A percentile compares a stretch with the other conserved stretches of the same genome.
phyloP scores from a whole-genome alignment of 208 protist genomes.

The Wallacemonas rigidus region DNA sequence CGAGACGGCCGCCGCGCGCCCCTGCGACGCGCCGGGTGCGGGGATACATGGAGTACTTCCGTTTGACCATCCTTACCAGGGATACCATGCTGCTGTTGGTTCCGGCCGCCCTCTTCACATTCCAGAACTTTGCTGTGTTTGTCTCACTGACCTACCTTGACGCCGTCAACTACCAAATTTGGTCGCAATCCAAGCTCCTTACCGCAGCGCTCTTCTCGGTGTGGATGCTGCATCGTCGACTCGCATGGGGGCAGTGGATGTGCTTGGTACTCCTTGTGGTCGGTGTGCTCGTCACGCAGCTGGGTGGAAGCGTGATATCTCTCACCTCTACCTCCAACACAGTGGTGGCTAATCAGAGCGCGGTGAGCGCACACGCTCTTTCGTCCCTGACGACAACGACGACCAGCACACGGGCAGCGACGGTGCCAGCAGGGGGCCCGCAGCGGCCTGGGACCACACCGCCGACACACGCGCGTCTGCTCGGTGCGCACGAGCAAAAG shows the following conservation, averaged over 20 bases:
- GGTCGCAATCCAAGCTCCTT: constrained; percentile 80
- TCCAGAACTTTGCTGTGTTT: constrained; percentile 81
- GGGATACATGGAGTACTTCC: constrained; percentile 35
- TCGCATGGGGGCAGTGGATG: constrained; percentile 66
- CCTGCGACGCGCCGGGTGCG: not conserved
- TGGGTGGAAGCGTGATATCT: not conserved
- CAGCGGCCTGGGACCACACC: too few species aligned
- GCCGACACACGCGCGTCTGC: not conserved
- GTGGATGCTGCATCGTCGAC: constrained; percentile 53
- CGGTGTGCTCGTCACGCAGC: constrained; percentile 66
- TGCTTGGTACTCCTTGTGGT: constrained; percentile 54
- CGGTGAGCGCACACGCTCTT: too few species aligned
- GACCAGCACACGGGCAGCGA: not conserved
- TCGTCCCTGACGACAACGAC: not conserved
- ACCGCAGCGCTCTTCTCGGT: constrained; percentile 76
- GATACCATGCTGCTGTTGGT: constrained; percentile 67
- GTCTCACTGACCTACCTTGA: constrained; percentile 71
- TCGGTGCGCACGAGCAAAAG: constrained; percentile 13
- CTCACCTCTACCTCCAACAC: too few species aligned
- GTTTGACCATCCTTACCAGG: constrained; percentile 26
- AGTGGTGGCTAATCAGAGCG: too few species aligned
- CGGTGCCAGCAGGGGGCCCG: too few species aligned
- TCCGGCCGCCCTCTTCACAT: constrained; percentile 69
- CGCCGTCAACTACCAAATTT: constrained; percentile 73
- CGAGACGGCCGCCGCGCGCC: not conserved